Evolutionary conservation across 2,329 filamentous ascomycete species (phyloP).

Genomic region (Onygena corvina): DNA sequence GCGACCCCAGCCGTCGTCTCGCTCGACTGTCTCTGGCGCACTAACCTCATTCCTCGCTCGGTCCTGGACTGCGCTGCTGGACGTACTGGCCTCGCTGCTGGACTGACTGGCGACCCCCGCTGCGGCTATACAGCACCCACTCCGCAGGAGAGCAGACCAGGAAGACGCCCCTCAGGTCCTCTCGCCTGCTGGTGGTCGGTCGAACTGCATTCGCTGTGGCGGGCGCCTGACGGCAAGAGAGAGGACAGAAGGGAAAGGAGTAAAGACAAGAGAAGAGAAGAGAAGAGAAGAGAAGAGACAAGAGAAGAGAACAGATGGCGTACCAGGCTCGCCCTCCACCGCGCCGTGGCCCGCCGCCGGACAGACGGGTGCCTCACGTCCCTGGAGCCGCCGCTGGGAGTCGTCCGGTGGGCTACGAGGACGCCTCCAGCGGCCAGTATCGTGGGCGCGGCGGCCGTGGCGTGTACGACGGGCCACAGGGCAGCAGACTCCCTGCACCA

Average conservation of each 20-base stretch:
- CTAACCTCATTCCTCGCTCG: too few species aligned
- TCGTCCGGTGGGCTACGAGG: background rate
- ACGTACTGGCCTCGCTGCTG: too few species aligned
- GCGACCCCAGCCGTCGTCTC: too few species aligned
- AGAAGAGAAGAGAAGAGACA: background rate
- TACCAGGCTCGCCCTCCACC: slow-evolving; percentile 5
- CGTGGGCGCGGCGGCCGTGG: background rate
- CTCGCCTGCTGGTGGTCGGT: too few species aligned
- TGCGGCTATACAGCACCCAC: too few species aligned
- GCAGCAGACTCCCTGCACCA: slow-evolving; percentile 22
- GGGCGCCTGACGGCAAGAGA: too few species aligned
- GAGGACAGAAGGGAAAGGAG: background rate
- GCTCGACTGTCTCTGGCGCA: too few species aligned
- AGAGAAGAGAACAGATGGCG: background rate
- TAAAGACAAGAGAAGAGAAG: background rate
- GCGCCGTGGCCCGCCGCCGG: background rate
- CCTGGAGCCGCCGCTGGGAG: background rate
- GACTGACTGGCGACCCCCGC: too few species aligned
- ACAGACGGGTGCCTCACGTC: background rate
- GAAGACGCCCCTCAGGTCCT: too few species aligned
- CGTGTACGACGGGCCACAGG: background rate
- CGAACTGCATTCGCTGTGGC: too few species aligned
- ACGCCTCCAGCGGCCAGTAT: background rate
- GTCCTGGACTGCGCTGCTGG: too few species aligned
- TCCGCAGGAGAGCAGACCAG: too few species aligned